Evolutionary conservation across 176 grass and related monocot species (phyloP), one percentile per base, ranked within the genome.

Genomic region (Rhynchospora breviuscula): DNA sequence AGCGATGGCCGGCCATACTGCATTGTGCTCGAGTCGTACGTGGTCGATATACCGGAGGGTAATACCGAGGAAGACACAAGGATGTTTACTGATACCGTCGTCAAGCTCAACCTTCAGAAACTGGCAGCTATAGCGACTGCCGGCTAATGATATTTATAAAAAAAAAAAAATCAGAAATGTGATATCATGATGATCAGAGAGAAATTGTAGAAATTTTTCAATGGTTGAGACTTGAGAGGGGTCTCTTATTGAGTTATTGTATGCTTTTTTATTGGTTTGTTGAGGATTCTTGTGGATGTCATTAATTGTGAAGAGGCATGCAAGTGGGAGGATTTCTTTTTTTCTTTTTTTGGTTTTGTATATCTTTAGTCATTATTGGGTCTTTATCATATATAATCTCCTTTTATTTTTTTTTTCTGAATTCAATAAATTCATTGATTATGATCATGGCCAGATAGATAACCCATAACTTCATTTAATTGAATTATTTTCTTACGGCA

Each of bases 51-150:
- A 1, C 93, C 96, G 0, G 92, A 95, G 23, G 93, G 96, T 6
- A 98, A 98, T 86, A 91, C 89, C 0, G 91, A 91, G 60, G 96
- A 89, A 79, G 96, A 98, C 80, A 98, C 96, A 1, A 84, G 93
- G 67, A 95, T 98, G 96, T 98, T 98, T 83, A 91, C 92, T 0
- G 96, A 98, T 48, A 91, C 91, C 53, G 89, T 95, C 73, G 96
- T 98, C 58, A 98, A 90, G 86, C 91, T 98, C 67, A 95, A 98
- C 80, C 87, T 98, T 46, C 96, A 98, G 86, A 93, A 98, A 85
- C 92, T 98, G 44, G 79, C 92, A 23, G 68, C 92, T 64, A 58
- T 93, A 18, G 92, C 91, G 35, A 90, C 86, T 15, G 15, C 87
- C 2, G 23, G 46, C n/a, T 81, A 61, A 81, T 21, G 17, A 72